Base-by-base conservation (phyloP, 2,329 filamentous ascomycete genomes). In the Cadophora sp. region DNA sequence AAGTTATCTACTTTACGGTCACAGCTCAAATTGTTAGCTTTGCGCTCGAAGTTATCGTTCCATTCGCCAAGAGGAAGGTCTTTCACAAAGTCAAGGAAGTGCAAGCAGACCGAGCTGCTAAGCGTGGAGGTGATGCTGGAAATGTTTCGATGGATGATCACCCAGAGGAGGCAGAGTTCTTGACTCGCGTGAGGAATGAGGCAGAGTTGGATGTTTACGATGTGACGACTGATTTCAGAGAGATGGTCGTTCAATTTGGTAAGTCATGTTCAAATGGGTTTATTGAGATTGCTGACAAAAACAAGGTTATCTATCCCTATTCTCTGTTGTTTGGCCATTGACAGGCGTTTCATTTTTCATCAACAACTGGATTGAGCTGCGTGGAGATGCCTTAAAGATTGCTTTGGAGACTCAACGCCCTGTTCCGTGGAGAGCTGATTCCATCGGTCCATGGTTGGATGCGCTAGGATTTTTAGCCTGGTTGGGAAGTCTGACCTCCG, bases 341-440 rank as follows among this genome's bases (percentile, higher is more conserved):
- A 94, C 95, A 0, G 91, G 92, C 1, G 85, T 93, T 66, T 95
- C 92, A 1, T 98, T 98, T 82, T 82, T 98, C 14, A 83, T 96
- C 79, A 98, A 98, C 82, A 97, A 98, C 81, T 98, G 95, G 94
- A 83, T 99, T 67, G 96, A 98, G 78, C 87, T 98, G 48, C 92
- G 96, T 51, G 93, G 93, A 0, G 96, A 99, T 77, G 94, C 95
- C 1, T 87, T 97, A 81, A 99, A 99, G 80, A 97, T 98, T 75
- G 94, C 94, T 66, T 85, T 93, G 59, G 91, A 94, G 79, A 94
- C 93, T 84, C 91, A 95, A 76, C 90, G 96, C 3, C 96, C 96
- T 0, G 93, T 92, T 46, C 96, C 96, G 0, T 93, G 92, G 87
- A 89, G 96, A 64, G 90, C 93, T 1, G 96, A 98, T 80, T 96